Evolutionary conservation across 495 filamentous ascomycete genomes (phyloP).

Genomic region (Podospora comata): DNA sequence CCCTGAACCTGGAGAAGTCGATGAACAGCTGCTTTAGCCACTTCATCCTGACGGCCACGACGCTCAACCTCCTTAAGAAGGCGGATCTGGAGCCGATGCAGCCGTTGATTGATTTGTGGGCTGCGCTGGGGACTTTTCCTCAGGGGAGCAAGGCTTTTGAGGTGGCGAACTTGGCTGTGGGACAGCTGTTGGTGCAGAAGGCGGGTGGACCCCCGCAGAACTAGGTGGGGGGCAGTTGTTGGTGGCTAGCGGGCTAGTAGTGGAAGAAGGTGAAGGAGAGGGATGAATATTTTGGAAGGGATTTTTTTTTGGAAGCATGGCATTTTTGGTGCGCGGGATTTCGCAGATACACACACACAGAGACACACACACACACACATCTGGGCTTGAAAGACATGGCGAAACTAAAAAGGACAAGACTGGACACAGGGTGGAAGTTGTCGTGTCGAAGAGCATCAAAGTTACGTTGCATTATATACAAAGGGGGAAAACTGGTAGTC

Average conservation of each 20-base stretch:
- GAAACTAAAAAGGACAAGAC: neutral
- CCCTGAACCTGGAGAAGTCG: constrained; percentile 75
- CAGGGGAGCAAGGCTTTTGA: constrained; percentile 60
- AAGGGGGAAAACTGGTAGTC: neutral
- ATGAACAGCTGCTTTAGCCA: constrained; percentile 95
- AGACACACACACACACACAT: neutral
- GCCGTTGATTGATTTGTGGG: constrained; percentile 85
- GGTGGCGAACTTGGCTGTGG: constrained; percentile 49
- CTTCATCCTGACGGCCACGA: constrained; percentile 84
- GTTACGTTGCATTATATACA: neutral
- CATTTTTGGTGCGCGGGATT: neutral
- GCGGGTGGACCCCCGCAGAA: constrained; percentile 32
- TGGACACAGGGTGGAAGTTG: neutral
- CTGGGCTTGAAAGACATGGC: neutral
- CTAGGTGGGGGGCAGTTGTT: neutral
- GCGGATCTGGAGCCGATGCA: constrained; percentile 93
- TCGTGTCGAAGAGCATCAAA: neutral
- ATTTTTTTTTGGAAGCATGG: neutral
- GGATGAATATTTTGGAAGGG: neutral
- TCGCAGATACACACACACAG: neutral
- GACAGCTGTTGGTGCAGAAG: constrained; percentile 45
- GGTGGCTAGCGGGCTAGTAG: neutral
- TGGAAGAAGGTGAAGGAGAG: neutral
- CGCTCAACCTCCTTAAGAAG: constrained; percentile 76
- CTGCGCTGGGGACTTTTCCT: constrained; percentile 77